Base-by-base conservation (phyloP, 352 stramenopile species). In the Peronospora farinosa region DNA sequence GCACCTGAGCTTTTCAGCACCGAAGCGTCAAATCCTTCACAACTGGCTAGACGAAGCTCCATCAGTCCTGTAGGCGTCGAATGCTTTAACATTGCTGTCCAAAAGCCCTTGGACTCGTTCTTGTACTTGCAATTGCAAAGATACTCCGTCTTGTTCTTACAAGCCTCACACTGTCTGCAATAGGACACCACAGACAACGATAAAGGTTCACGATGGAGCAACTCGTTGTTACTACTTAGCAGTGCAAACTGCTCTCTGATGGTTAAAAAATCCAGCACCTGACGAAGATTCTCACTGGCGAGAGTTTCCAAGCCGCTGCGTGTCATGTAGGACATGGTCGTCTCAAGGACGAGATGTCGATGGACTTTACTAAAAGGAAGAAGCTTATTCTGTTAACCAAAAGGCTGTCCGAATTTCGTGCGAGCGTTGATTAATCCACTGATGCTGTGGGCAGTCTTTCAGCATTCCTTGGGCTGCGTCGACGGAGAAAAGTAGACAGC, bases 391-490 rank as follows among this genome's bases (percentile, higher is more conserved):
- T 11, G 67, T 66, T 67, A 76, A 69, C 70, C 67, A 77, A 60
- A 88, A 77, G 43, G 71, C 67, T 46, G 71, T 79, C 65, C 78
- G 81, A 65, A 78, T 92, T 72, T 94, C 83, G 79, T 89, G 79
- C 61, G 78, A 87, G 72, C 83, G 83, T 61, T 88, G 78, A 66
- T 69, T 85, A 63, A 94, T 89, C 78, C 79, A 94, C 80, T 94
- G 83, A 65, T 94, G 83, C 75, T 94, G 83, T 52, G 83, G 83
- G 52, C 83, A 94, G 68, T 92, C 72, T 74, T 92, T 92, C 41
- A 94, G 83, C 83, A 94, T 93, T 41, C 56, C 49, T 57, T 39
- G 57, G 45, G 49, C 38, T 60, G 57, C 51, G n/a, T 52, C 45
- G 57, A 53, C 40, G 53, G 44, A 65, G 35, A 15, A 10, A 33